Base-by-base conservation (phyloP, 371 early-diverging fungal genomes). In the Saksenaea oblongispora region DNA sequence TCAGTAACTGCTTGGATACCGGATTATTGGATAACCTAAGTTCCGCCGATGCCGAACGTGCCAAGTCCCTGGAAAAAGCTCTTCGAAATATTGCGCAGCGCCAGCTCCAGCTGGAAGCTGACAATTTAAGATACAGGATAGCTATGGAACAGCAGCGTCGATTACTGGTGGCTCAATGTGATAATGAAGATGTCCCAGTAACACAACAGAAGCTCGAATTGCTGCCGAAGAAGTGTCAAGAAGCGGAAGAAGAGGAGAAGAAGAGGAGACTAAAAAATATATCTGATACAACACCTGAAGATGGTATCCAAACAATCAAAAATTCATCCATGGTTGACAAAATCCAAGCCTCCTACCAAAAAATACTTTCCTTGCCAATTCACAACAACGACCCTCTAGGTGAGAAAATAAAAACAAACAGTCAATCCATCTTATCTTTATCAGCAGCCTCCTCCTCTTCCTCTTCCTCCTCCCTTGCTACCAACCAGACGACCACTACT, bases 111-210 rank as follows among this genome's bases (percentile, higher is more conserved):
- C 53, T 79, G 15, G 73, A 79, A 61, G 72, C 76, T 14, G 80
- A 79, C 53, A 76, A 74, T 61, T 64, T 79, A 28, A 64, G 80
- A 59, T 72, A 71, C 58, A 72, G 74, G 37, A 76, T 79, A 8
- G 74, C 74, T 54, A 72, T 76, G 24, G 76, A 74, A 44, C 80
- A 79, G 26, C 80, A 79, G 24, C 74, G 73, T 58, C 75, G 73
- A 36, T 37, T 79, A 26, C 56, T 74, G 26, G 69, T 66, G 3
- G 54, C 72, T 47, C 58, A 61, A 34, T 15, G 55, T 51, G 63
- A 59, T 63, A 65, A 65, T 56, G 74, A 70, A 61, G 71, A 22
- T 10, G 10, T 22, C 10, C 51, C n/a, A 7, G 8, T 22, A 63
- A 35, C 60, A 60, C 55, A 62, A 57, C 62, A 65, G 28, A 54